Evolutionary conservation across 345 rosid genomes (phyloP), one percentile per base, ranked within the genome.

Genomic region (Geranium brycei): DNA sequence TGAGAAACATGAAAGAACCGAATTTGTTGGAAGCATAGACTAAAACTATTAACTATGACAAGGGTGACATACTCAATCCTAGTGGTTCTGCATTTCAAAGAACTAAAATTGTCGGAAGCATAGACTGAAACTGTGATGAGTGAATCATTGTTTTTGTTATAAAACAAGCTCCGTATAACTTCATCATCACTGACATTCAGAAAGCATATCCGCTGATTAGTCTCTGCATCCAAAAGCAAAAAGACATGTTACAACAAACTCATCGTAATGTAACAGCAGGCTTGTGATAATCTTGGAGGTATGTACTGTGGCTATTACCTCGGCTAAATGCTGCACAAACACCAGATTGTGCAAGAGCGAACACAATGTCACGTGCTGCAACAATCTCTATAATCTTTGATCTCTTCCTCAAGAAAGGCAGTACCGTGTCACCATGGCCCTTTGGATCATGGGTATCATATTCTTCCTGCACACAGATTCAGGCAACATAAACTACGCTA

Each of bases 71-170:
- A 85, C 85, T 82, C 85, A 64, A 82, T 82, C 74, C 83, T 80
- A 0, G 90, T 85, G 67, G 80, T 75, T 80, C 90, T 82, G 79
- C 90, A 85, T 68, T 79, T 85, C 65, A 85, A 71, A 68, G 83
- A 85, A 64, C 90, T 80, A 78, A 82, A 85, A 68, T 76, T 82
- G 72, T 82, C 90, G 0, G 83, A 85, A 31, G 87, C 85, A 58
- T 82, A 80, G 59, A 82, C 89, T 57, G 87, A 82, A 70, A 85
- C 87, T 19, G 90, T 82, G 72, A 85, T 82, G 15, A 85, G 83
- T 4, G 90, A 85, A 62, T 82, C 90, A 17, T 85, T 85, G 82
- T 82, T 85, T 66, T 85, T 82, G 64, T 85, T 82, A 65, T 82
- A 85, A 70, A 85, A 85, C 75, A 85, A 69, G 78, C 87, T 82